Percentiles rank a stretch among this genome's conserved stretches.
phyloP scores from a whole-genome alignment of 305 asterid species.

The Striga hermonthica region DNA sequence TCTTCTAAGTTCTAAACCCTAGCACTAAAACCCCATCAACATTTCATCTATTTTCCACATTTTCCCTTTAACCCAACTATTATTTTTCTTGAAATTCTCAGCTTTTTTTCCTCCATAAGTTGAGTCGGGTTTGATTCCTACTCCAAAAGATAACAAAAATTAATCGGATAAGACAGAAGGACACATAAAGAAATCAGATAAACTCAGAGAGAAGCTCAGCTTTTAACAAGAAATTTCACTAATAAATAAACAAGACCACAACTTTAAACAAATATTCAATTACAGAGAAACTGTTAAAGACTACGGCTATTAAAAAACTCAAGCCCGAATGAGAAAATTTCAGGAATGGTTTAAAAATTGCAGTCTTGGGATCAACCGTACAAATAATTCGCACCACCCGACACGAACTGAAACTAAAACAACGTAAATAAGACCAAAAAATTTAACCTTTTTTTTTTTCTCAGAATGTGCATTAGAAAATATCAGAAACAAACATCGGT shows the following conservation, averaged over 20 bases:
- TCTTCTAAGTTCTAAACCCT: conserved; percentile 39
- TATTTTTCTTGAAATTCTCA: conserved; percentile 28
- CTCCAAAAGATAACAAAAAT: conserved; percentile 44
- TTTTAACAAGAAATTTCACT: background rate
- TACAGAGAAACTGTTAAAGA: background rate
- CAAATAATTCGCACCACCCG: conserved; percentile 24
- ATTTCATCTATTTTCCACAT: conserved; percentile 29
- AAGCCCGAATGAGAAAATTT: conserved; percentile 36
- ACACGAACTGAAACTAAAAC: conserved; percentile 28
- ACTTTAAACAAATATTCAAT: conserved; percentile 19
- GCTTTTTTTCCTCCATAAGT: conserved; percentile 18
- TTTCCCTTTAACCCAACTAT: conserved; percentile 41
- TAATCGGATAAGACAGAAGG: conserved; percentile 38
- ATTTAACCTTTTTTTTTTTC: background rate
- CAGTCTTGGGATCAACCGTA: conserved; percentile 32
- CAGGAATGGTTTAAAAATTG: conserved; percentile 27
- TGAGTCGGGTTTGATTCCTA: conserved; percentile 27
- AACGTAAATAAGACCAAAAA: conserved; percentile 21
- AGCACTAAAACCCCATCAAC: conserved; percentile 37
- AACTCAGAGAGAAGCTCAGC: background rate
- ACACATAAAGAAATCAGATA: conserved; percentile 19
- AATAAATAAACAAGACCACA: conserved; percentile 26
- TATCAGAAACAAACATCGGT: background rate
- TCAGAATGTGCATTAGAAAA: conserved; percentile 17
- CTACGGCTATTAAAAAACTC: conserved; percentile 8